Conservation (phyloP, 495 filamentous ascomycete genomes). For the Sordaria brevicollis region DNA sequence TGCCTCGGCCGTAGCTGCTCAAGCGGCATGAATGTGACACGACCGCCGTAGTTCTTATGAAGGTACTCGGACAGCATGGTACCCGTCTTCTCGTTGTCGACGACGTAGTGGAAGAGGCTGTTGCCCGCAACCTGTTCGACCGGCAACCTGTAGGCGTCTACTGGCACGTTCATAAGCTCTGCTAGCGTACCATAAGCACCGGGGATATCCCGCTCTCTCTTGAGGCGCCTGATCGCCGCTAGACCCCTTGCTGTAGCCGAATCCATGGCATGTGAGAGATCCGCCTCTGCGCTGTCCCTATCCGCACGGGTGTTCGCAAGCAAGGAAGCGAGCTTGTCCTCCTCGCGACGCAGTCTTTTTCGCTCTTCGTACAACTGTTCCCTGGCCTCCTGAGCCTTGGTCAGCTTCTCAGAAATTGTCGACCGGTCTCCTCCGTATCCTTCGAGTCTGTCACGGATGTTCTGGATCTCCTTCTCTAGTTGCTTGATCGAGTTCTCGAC, state of each 20-base stretch:
- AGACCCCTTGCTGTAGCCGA: slow-evolving; percentile 74
- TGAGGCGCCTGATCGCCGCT: slow-evolving; percentile 68
- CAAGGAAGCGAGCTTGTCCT: slow-evolving; percentile 71
- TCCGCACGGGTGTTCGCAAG: slow-evolving; percentile 65
- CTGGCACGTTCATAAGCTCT: slow-evolving; percentile 70
- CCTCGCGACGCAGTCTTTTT: slow-evolving; percentile 85
- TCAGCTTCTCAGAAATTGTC: slow-evolving; percentile 58
- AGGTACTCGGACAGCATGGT: slow-evolving; percentile 70
- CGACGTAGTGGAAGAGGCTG: slow-evolving; percentile 92
- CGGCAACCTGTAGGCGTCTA: slow-evolving; percentile 76
- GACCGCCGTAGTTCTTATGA: slow-evolving; percentile 68
- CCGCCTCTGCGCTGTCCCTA: slow-evolving; percentile 62
- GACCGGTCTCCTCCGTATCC: slow-evolving; percentile 66
- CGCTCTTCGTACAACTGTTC: slow-evolving; percentile 77
- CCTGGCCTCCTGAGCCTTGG: slow-evolving; percentile 67
- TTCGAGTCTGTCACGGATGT: slow-evolving; percentile 63
- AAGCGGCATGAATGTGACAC: slow-evolving; percentile 91
- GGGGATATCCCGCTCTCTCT: slow-evolving; percentile 60
- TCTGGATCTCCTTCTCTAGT: slow-evolving; percentile 62
- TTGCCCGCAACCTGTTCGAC: slow-evolving; percentile 89
- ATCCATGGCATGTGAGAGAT: slow-evolving; percentile 80
- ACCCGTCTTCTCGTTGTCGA: slow-evolving; percentile 84
- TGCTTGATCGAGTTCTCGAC: slow-evolving; percentile 59
- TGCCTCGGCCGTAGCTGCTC: slow-evolving; percentile 61
- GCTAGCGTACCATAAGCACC: slow-evolving; percentile 92